These are phyloP conservation scores for Elsinoe perseae DNA, from an alignment of 2,329 filamentous ascomycete genomes.

Conservation along the genomic window DNA sequence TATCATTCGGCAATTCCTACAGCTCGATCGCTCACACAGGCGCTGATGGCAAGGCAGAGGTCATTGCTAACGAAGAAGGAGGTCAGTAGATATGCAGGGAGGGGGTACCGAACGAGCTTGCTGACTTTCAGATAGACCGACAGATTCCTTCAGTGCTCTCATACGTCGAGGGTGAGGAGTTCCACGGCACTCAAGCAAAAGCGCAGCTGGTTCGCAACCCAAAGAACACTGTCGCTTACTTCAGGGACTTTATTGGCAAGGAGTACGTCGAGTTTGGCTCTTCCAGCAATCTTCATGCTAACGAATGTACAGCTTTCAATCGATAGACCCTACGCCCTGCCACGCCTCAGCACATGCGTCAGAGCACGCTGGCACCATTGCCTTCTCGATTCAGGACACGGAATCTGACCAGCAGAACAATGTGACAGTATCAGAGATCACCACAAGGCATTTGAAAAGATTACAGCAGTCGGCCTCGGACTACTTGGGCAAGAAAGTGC, in stretches of 20 bases:
- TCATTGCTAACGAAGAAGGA: slow-evolving; percentile 98
- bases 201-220: slow-evolving; percentile 85
- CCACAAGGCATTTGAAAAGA: slow-evolving; percentile 75
- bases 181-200: slow-evolving; percentile 93
- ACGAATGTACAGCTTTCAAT: slow-evolving; percentile 61
- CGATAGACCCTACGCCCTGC: slow-evolving; percentile 91
- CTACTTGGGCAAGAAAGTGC: slow-evolving; percentile 87
- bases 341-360: slow-evolving; percentile 87
- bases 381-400: slow-evolving; percentile 74
- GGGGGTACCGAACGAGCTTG: background rate
- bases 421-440: slow-evolving; percentile 69
- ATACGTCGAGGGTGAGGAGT: slow-evolving; percentile 93
- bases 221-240: slow-evolving; percentile 88
- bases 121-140: slow-evolving; percentile 56
- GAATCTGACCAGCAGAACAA: slow-evolving; percentile 48
- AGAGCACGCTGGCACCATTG: slow-evolving; percentile 61
- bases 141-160: slow-evolving; percentile 93
- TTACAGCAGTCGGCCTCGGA: slow-evolving; percentile 78
- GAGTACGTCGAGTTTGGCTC: slow-evolving; percentile 52
- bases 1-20: slow-evolving; percentile 97
- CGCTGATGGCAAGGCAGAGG: slow-evolving; percentile 83
- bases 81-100: slow-evolving; percentile 45
- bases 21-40: slow-evolving; percentile 90
- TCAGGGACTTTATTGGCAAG: slow-evolving; percentile 91
- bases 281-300: background rate